Conservation (phyloP, 331 rosid genomes). For the Quercus lobata region DNA sequence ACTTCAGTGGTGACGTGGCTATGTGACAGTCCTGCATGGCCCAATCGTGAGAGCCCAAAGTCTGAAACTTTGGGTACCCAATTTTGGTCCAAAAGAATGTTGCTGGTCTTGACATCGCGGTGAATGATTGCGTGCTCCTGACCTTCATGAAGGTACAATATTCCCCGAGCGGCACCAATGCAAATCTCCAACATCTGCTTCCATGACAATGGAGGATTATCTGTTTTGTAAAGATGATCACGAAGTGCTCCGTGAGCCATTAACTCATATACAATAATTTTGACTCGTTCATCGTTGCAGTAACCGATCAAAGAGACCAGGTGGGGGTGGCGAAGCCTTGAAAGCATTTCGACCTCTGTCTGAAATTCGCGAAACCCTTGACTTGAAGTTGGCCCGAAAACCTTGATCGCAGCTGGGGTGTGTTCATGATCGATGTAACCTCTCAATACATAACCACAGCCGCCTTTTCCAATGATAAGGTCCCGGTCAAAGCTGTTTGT, state of each 20-base stretch:
- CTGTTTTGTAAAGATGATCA: constrained; percentile 22
- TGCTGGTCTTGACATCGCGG: constrained; percentile 51
- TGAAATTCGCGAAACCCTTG: too few relatives aligned
- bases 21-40: constrained; percentile 9
- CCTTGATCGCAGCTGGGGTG: too few relatives aligned
- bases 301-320: too few relatives aligned
- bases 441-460: too few relatives aligned
- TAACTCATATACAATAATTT: constrained; percentile 52
- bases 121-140: constrained; percentile 44
- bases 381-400: too few relatives aligned
- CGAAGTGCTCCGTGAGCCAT: constrained; percentile 39
- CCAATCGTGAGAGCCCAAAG: constrained; percentile 40
- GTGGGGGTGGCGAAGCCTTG: too few relatives aligned
- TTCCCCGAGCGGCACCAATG: constrained; percentile 40
- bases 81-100: constrained; percentile 47
- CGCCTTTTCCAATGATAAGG: too few relatives aligned
- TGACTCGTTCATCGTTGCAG: constrained; percentile 2
- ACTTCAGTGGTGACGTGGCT: constrained; percentile 32
- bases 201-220: constrained; percentile 29
- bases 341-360: too few relatives aligned
- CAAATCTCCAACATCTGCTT: constrained; percentile 41
- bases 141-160: constrained; percentile 48
- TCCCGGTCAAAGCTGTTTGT: too few relatives aligned
- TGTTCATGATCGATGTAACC: too few relatives aligned
- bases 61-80: constrained; percentile 59